Evolutionary conservation across 2,329 filamentous ascomycete genomes (phyloP).

Genomic region (Colletotrichum zoysiae): DNA sequence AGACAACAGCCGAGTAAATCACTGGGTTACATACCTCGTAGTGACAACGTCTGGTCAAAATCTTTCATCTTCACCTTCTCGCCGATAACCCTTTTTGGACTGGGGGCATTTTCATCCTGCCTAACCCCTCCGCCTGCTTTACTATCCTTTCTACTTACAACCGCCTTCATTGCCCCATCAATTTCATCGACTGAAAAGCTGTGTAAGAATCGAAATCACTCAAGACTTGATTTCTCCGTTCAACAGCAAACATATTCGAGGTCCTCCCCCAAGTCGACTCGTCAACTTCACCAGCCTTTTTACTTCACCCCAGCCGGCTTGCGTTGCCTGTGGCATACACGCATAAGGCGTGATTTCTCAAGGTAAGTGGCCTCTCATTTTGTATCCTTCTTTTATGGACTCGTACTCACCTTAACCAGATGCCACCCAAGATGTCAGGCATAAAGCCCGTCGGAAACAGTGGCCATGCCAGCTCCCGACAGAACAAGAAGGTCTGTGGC

Average conservation of each 20-base stretch:
- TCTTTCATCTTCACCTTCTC: neutral
- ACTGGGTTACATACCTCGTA: neutral
- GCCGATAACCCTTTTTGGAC: neutral
- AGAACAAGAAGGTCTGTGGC: neutral
- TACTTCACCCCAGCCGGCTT: no score
- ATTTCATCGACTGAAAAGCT: neutral
- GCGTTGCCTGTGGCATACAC: neutral
- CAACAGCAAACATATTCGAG: neutral
- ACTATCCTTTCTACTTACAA: neutral
- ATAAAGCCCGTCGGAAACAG: fast-evolving
- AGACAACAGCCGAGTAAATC: neutral
- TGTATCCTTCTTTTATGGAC: neutral
- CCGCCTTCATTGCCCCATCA: neutral
- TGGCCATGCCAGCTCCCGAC: neutral
- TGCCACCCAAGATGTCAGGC: neutral
- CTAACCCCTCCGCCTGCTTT: neutral
- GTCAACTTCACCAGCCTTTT: neutral
- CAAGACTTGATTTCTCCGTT: neutral
- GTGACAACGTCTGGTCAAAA: neutral
- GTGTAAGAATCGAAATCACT: fast-evolving
- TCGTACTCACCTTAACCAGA: neutral
- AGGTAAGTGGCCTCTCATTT: neutral
- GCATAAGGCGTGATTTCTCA: no score
- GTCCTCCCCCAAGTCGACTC: neutral
- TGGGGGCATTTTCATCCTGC: neutral